Conservation (phyloP, 768 basidiomycete species). For the Scleroderma bovista region DNA sequence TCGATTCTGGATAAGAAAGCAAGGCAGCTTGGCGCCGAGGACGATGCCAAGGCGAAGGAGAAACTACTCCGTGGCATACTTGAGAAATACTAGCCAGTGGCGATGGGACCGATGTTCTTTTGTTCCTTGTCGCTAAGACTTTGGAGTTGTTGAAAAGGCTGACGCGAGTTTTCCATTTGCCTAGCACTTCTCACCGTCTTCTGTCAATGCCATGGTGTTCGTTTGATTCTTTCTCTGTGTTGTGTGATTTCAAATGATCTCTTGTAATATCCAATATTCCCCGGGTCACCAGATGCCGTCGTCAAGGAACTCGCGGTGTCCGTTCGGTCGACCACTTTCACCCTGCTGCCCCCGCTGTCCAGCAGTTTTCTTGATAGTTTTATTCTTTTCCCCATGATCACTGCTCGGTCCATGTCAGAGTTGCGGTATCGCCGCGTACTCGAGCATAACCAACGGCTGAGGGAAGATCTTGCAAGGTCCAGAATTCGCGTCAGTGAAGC, state of each 20-base stretch:
- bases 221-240: no score
- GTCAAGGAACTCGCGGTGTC: background rate
- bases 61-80: constrained; percentile 30
- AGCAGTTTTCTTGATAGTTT: no score
- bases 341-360: background rate
- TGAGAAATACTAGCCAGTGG: constrained; percentile 29
- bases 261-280: background rate
- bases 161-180: background rate
- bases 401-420: constrained; percentile 67
- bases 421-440: constrained; percentile 70
- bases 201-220: no score
- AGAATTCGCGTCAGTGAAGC: constrained; percentile 72
- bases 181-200: no score
- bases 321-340: background rate
- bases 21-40: constrained; percentile 33
- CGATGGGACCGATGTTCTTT: no score
- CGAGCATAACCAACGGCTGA: constrained; percentile 69
- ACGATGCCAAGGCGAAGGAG: constrained; percentile 29
- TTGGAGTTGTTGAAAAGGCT: no score
- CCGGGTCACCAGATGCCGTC: background rate
- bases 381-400: background rate
- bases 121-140: background rate
- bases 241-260: no score
- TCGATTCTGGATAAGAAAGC: constrained; percentile 48
- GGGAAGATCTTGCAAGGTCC: constrained; percentile 68